Evolutionary conservation across 208 protist species (phyloP), one percentile per base, ranked within the genome.

Genomic region (Kentomonas sorsogonicus): DNA sequence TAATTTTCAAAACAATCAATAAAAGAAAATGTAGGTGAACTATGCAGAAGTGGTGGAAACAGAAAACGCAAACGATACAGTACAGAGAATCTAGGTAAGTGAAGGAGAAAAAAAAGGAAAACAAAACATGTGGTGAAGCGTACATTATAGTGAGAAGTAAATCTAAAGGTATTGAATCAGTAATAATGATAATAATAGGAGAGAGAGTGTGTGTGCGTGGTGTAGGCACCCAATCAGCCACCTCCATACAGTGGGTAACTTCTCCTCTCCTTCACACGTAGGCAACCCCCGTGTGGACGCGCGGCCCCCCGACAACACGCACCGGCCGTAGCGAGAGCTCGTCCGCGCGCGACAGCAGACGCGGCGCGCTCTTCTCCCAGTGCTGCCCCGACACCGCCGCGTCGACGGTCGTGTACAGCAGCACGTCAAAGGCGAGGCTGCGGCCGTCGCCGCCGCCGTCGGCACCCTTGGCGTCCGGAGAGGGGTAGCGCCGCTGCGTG

Each of bases 311-410:
- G n/a, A n/a, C n/a, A n/a, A n/a, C n/a, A n/a, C n/a, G n/a, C n/a
- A n/a, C n/a, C n/a, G n/a, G n/a, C n/a, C n/a, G n/a, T n/a, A n/a
- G n/a, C n/a, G n/a, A n/a, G n/a, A n/a, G n/a, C n/a, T n/a, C n/a
- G n/a, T n/a, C n/a, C n/a, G n/a, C 89, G 33, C 97, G 91, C 9
- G 77, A 60, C 41, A 99, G 91, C 56, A 97, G 89, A 66, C 96
- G 94, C 25, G 98, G 93, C 53, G 97, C 95, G 33, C 80, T 93
- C 62, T 95, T 79, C 71, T 99, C 96, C 98, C 98, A 99, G 44
- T 78, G 69, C 15, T 72, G 57, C 4, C 83, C 62, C 22, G 97
- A 95, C 9, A 95, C 75, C 25, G 57, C 40, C 25, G 80, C 73
- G 45, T 91, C 74, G 13, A 76, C 81, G 20, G 87, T 77, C 0